These are phyloP conservation scores for Stylosanthes scabra DNA, from an alignment of 331 rosid genomes.

Conservation along the genomic window DNA sequence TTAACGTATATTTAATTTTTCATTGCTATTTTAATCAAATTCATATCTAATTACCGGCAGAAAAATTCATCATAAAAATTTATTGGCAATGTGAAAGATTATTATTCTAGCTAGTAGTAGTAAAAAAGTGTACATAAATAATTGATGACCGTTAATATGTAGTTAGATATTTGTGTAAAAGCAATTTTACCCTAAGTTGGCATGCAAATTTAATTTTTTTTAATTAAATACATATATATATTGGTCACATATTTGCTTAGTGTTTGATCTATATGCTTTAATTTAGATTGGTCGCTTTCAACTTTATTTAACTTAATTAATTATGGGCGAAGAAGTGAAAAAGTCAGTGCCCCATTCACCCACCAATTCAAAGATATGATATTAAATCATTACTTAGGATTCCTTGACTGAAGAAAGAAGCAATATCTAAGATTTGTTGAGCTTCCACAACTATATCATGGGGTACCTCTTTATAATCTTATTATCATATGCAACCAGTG, in stretches of 20 bases:
- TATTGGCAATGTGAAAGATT: too few relatives aligned
- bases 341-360: slow-evolving; percentile 30
- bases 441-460: slow-evolving; percentile 36
- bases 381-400: slow-evolving; percentile 47
- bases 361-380: slow-evolving; percentile 27
- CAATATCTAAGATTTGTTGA: slow-evolving; percentile 49
- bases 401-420: slow-evolving; percentile 42
- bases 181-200: too few relatives aligned
- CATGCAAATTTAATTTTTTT: too few relatives aligned
- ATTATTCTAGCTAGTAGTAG: too few relatives aligned
- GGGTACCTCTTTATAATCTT: slow-evolving; percentile 21
- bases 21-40: too few relatives aligned
- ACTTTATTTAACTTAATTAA: slow-evolving; percentile 16
- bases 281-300: slow-evolving; percentile 41
- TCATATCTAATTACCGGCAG: too few relatives aligned
- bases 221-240: not conserved
- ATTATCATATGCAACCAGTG: slow-evolving; percentile 11
- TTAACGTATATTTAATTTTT: too few relatives aligned
- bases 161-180: too few relatives aligned
- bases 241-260: not conserved
- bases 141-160: too few relatives aligned
- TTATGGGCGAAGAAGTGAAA: slow-evolving; percentile 17
- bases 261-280: not conserved
- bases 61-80: too few relatives aligned
- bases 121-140: too few relatives aligned